Base-by-base conservation (phyloP, 345 rosid species). In the Syzygium aqueum region DNA sequence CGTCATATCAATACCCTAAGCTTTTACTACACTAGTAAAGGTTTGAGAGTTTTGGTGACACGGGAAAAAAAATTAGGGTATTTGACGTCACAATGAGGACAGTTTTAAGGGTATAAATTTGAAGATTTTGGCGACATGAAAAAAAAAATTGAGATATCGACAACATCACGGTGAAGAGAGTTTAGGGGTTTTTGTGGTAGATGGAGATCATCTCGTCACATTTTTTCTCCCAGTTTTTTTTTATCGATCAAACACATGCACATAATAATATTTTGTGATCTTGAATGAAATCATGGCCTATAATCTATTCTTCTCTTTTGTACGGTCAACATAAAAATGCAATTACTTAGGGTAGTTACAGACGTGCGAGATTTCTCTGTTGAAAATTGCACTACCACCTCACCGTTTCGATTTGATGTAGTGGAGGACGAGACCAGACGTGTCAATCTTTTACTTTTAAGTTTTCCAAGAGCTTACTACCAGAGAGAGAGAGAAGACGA, bases 11-110 rank as follows among this genome's bases (percentile, higher is more conserved):
- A 19, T 21, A 73, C 27, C 15, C 12, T 2, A 11, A 73, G 46
- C 25, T 73, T 37, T 73, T 5, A 2, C 37, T 25, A 2, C 14
- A 10, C 0, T 19, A 5, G 10, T 73, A 73, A 9, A 19, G 19
- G 10, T 17, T 37, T 9, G 5, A 10, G 49, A 43, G 13, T 19
- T 9, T 33, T 2, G 0, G 2, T 37, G 22, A 22, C 7, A 37
- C 13, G 0, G 10, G 7, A 8, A 37, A 37, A 33, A 5, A 17
- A 19, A 5, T 53, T 17, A 0, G 9, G 11, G 11, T 8, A 54
- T 43, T 54, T 1, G 11, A 53, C 7, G 8, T 53, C 56, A 13
- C 53, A 6, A 3, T 16, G 1, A 53, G 19, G 53, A 52, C 19
- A 7, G 9, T 7, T 53, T 53, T 53, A 17, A 23, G 23, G 3